Conservation (phyloP, 192 early-diverging fungal genomes). For the Borealophlyctis nickersoniae region DNA sequence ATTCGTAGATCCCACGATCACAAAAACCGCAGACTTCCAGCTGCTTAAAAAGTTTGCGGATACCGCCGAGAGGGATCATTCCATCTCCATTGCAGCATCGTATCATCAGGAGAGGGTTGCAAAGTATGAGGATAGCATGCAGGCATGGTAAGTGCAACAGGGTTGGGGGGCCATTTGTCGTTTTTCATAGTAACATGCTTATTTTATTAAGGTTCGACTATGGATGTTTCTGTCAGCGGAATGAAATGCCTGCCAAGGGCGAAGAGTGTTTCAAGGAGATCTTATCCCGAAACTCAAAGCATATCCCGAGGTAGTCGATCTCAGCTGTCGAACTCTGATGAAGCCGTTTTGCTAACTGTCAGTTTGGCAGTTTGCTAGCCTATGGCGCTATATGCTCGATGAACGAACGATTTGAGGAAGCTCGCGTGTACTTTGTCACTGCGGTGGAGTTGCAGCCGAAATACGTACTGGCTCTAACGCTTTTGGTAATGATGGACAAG, state of each 20-base stretch:
- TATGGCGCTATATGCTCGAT: constrained; percentile 45
- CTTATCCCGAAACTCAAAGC: constrained; percentile 45
- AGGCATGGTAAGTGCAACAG: constrained; percentile 41
- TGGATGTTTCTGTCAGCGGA: constrained; percentile 52
- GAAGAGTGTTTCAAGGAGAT: constrained; percentile 58
- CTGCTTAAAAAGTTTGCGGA: constrained; percentile 52
- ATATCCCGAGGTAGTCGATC: constrained; percentile 44
- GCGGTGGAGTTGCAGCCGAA: constrained; percentile 50
- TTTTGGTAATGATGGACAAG: constrained; percentile 32
- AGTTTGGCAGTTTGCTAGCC: constrained; percentile 37
- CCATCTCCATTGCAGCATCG: constrained; percentile 29
- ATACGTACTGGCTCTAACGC: constrained; percentile 38
- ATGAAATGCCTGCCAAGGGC: constrained; percentile 37
- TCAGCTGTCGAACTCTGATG: no score
- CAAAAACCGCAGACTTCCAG: constrained; percentile 41
- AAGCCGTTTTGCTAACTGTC: constrained; percentile 4
- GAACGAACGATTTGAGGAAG: constrained; percentile 49
- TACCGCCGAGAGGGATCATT: constrained; percentile 41
- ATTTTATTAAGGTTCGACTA: constrained; percentile 51
- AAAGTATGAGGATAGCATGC: constrained; percentile 54
- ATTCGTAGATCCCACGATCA: constrained; percentile 32
- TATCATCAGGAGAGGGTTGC: constrained; percentile 57
- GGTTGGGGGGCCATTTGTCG: neutral
- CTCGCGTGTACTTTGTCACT: constrained; percentile 47
- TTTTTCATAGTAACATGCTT: no score